Evolutionary conservation across 352 stramenopile genomes (phyloP).

Genomic region (Globisporangium splendens): DNA sequence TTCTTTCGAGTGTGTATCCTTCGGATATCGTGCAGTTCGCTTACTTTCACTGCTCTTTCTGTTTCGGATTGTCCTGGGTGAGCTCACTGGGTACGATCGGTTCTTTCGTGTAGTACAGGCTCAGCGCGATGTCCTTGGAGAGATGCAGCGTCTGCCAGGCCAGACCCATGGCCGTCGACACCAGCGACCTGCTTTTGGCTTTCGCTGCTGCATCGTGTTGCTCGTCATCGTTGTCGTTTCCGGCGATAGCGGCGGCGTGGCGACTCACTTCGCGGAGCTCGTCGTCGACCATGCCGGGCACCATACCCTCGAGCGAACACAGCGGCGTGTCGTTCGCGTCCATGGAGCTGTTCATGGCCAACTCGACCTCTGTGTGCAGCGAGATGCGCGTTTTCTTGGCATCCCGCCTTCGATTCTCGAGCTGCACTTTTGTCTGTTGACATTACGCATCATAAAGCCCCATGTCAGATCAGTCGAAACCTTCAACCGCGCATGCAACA

Average conservation of each 20-base stretch:
- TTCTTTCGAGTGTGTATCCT: not conserved
- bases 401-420: slow-evolving; percentile 44
- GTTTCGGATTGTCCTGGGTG: not conserved
- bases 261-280: slow-evolving; percentile 14
- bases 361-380: slow-evolving; percentile 56
- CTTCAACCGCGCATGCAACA: too few species aligned
- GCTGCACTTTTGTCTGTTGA: slow-evolving; percentile 41
- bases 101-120: slow-evolving; percentile 38
- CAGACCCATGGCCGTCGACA: slow-evolving; percentile 29
- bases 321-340: slow-evolving; percentile 20
- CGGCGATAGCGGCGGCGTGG: not conserved
- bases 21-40: not conserved
- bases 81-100: slow-evolving; percentile 24
- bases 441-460: too few species aligned
- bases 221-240: not conserved
- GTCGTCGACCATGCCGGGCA: slow-evolving; percentile 25
- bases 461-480: not conserved
- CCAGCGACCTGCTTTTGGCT: slow-evolving; percentile 17
- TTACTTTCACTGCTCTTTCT: slow-evolving; percentile 6
- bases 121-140: slow-evolving; percentile 39
- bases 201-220: not conserved
- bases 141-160: slow-evolving; percentile 44
- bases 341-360: slow-evolving; percentile 36
- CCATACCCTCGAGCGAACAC: slow-evolving; percentile 28
- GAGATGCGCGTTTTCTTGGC: slow-evolving; percentile 27